Base-by-base conservation (phyloP, 495 filamentous ascomycete genomes). In the Apiosordaria backusii region DNA sequence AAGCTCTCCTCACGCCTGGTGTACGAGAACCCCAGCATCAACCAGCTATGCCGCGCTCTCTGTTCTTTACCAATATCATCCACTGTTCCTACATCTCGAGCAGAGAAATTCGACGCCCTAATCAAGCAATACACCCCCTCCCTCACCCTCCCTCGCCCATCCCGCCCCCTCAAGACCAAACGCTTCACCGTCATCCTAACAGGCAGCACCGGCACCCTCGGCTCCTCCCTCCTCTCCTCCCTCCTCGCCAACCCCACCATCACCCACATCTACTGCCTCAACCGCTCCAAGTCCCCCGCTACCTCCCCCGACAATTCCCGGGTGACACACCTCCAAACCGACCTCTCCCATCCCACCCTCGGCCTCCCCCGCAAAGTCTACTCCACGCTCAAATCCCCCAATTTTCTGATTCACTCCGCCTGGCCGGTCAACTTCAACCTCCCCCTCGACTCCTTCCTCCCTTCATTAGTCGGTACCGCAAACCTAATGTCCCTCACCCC, bases 191-290 rank as follows among this genome's bases (percentile, higher is more conserved):
- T 84, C 24, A 66, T 84, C 60, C 70, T 86, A 10, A 85, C 80
- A 1, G 83, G 82, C 18, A 78, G 80, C 1, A 85, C 84, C 3
- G 84, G 83, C 6, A 71, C 77, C 5, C 68, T 87, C 0, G 84
- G 84, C 19, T 79, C 74, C 3, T 78, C 82, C 63, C 67, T 86
- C 9, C 70, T 86, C 9, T 68, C 76, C 57, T 58, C 66, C 0
- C 68, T 84, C 0, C 60, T 80, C 2, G 55, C 61, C 15, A 10
- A 23, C 26, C 62, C 69, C 0, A 54, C 55, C 0, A 68, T 84
- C 9, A 19, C 60, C 2, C 77, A 78, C 35, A 70, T 85, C 29
- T 77, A 74, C 70, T 87, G 84, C 61, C 73, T 85, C 10, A 85
- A 85, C 70, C 78, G 83, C 23, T 65, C 29, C 16, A 16, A 55